Conservation (phyloP, 179 eudicot genomes). For the Silene vulgaris region DNA sequence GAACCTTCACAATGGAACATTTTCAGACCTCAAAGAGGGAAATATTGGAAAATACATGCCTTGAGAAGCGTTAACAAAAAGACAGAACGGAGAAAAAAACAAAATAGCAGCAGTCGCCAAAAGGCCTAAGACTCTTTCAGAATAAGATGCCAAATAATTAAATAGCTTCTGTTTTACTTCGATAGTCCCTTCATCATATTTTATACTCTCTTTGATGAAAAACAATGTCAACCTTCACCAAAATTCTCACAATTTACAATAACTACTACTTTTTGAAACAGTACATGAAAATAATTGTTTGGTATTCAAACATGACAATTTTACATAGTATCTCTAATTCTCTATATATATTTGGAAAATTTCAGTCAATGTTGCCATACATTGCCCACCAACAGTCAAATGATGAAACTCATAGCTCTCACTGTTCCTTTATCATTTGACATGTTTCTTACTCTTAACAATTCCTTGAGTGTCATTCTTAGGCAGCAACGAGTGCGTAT, state of each 20-base stretch:
- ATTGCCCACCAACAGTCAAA: background rate
- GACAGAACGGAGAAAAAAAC: background rate
- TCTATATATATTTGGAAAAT: too few relatives aligned
- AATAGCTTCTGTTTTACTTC: background rate
- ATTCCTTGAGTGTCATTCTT: background rate
- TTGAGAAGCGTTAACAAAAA: background rate
- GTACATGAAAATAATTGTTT: too few relatives aligned
- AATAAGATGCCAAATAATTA: background rate
- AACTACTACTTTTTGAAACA: background rate
- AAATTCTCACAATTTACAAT: background rate
- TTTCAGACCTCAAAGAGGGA: background rate
- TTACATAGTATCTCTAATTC: too few relatives aligned
- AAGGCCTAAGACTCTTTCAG: background rate
- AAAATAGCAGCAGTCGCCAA: background rate
- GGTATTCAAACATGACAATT: too few relatives aligned
- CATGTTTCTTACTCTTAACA: background rate
- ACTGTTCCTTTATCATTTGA: background rate
- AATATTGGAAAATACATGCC: background rate
- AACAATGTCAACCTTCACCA: too few relatives aligned
- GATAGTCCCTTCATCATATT: background rate
- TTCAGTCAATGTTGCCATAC: background rate
- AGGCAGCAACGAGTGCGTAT: background rate
- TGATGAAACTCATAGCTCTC: background rate
- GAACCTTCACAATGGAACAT: slow-evolving; percentile 44
- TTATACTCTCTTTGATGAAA: background rate